Conservation (phyloP, 495 filamentous ascomycete species). For the Neurospora sp. region DNA sequence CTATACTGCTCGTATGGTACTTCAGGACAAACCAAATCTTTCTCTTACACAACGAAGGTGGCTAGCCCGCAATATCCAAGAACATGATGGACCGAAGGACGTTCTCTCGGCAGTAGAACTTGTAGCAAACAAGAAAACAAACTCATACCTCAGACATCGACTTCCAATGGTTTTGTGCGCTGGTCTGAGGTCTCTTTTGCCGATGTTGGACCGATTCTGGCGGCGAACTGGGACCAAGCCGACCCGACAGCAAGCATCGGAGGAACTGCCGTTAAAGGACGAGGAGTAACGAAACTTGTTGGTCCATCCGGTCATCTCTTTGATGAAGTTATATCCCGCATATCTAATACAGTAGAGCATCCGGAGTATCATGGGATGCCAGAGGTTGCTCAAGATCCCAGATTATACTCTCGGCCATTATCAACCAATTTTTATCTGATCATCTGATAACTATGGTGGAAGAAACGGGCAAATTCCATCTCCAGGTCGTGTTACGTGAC, state of each 20-base stretch:
- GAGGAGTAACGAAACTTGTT: background rate
- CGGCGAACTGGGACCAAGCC: background rate
- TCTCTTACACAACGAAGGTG: background rate
- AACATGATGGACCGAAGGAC: background rate
- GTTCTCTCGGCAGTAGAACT: background rate
- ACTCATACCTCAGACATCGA: background rate
- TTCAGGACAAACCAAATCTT: background rate
- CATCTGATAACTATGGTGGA: background rate
- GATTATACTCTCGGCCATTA: background rate
- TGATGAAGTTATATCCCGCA: background rate
- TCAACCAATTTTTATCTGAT: background rate
- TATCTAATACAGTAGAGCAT: background rate
- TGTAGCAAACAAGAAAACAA: background rate
- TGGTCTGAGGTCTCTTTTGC: background rate
- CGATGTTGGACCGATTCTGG: background rate
- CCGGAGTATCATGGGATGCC: background rate
- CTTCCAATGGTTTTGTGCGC: background rate
- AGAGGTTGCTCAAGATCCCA: background rate
- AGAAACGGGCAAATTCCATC: background rate
- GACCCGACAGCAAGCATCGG: background rate
- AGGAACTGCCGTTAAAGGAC: background rate
- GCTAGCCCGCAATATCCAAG: background rate
- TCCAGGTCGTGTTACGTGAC: background rate
- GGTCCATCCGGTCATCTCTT: background rate
- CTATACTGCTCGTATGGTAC: background rate